phyloP scores from a whole-genome alignment of 495 filamentous ascomycete genomes.

The Hypomontagnella monticulosa region DNA sequence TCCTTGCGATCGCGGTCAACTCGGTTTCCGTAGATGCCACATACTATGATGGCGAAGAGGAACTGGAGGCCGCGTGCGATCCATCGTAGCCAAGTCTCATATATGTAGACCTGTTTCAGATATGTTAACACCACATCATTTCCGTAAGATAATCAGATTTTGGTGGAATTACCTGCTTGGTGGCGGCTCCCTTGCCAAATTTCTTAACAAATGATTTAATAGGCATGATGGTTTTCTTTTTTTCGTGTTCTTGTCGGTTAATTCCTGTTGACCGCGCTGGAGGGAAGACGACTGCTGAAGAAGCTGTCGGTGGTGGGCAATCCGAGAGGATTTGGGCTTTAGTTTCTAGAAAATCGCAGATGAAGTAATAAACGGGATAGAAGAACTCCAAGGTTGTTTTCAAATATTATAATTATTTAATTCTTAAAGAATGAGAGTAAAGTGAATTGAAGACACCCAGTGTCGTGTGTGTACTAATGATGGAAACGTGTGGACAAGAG shows the following conservation, averaged over 20 bases:
- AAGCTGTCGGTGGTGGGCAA: not conserved
- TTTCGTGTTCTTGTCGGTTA: not conserved
- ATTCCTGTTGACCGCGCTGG: not conserved
- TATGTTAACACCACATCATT: no score
- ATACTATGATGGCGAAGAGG: slow-evolving; percentile 47
- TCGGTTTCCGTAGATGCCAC: slow-evolving; percentile 47
- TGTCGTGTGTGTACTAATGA: slow-evolving; percentile 29
- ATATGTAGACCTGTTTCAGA: slow-evolving; percentile 32
- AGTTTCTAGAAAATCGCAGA: not conserved
- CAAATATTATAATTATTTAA: slow-evolving; percentile 28
- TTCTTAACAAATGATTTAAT: slow-evolving; percentile 38
- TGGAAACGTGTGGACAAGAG: slow-evolving; percentile 7
- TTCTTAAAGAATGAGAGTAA: slow-evolving; percentile 13
- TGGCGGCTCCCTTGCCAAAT: slow-evolving; percentile 46
- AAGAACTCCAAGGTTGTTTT: slow-evolving; percentile 1
- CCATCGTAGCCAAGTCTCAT: slow-evolving; percentile 47
- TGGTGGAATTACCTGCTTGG: slow-evolving; percentile 26
- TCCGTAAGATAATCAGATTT: no score
- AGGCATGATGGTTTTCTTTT: slow-evolving; percentile 29
- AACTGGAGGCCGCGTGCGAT: slow-evolving; percentile 47
- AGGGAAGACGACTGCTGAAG: not conserved
- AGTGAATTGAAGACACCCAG: slow-evolving; percentile 35
- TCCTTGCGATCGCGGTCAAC: slow-evolving; percentile 41
- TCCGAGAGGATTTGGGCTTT: not conserved
- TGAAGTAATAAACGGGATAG: not conserved